Evolutionary conservation across 805 yeast genomes (phyloP), one percentile per base, ranked within the genome.

Genomic region (Saccharomycopsis sp.): DNA sequence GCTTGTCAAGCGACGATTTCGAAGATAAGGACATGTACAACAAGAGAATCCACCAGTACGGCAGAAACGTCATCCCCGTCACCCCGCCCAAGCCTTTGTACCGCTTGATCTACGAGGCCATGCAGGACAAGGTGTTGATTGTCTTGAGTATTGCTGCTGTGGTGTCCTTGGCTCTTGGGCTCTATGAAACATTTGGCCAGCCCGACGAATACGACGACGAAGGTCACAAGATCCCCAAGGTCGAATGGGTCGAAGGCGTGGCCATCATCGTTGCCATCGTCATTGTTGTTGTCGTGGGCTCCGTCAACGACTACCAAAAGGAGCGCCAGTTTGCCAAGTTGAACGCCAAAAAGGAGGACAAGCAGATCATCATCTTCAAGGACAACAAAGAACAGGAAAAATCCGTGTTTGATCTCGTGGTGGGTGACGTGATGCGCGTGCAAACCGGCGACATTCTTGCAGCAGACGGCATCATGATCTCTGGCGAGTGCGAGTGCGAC

Each of bases 241-340:
- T 92, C 23, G 95, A 89, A 53, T 92, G 97, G 96, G 95, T 94
- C 36, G 99, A 92, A 65, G 99, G 99, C 52, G 95, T 88, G 29
- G 99, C 98, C 30, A 92, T 92, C 56, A 73, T 92, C 51, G 81
- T 81, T 3, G 99, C 99, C 16, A 83, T 92, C 18, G 53, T 75
- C 4, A 89, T 92, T 45, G 97, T 92, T 25, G 95, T 89, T 4
- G 50, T 85, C 2, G 98, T 94, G 10, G 95, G 96, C 37, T 92
- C 96, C 2, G 80, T 75, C n/a, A 92, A 92, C 59, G 98, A 92
- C 62, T 92, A 82, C 65, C 96, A 92, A 57, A 94, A 94, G 59
- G 98, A 92, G 58, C 65, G 86, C 12, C 98, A 92, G 58, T 92
- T 92, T 60, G 82, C 84, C 38, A 80, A 77, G 51, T 71, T 92